These are phyloP conservation scores for Allium fistulosum DNA, from an alignment of 106 monocot species.

Conservation along the genomic window DNA sequence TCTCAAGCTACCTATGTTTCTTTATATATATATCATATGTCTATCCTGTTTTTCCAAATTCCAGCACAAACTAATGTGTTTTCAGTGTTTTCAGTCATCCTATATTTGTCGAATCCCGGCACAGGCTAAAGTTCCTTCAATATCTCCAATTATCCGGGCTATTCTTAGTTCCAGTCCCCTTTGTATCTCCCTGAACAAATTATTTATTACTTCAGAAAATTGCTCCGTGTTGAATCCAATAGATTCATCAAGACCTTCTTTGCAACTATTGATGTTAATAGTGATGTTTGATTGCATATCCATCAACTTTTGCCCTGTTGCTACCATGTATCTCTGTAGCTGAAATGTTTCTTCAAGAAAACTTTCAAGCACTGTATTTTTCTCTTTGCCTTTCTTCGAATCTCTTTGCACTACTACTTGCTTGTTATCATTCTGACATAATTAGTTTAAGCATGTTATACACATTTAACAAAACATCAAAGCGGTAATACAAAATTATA, in stretches of 20 bases:
- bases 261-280: conserved; percentile 12
- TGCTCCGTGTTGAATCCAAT: conserved; percentile 51
- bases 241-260: conserved; percentile 22
- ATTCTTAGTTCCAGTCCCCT: conserved; percentile 69
- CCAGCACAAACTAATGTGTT: no score
- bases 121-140: conserved; percentile 67
- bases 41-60: no score
- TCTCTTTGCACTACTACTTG: conserved; percentile 15
- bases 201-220: conserved; percentile 48
- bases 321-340: conserved; percentile 76
- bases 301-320: conserved; percentile 76
- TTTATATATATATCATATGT: no score
- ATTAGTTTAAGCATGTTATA: no score
- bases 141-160: conserved; percentile 72
- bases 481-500: no score
- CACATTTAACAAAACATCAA: no score
- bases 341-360: conserved; percentile 89
- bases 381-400: conserved; percentile 18
- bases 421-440: conserved; percentile 43
- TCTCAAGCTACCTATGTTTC: no score
- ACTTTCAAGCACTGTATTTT: conserved; percentile 28
- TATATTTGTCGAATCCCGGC: conserved; percentile 44
- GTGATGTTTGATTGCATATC: conserved; percentile 57
- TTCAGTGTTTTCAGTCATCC: no score
- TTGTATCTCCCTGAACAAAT: conserved; percentile 68